A percentile compares a stretch with the other conserved stretches of the same genome.
These are phyloP conservation scores for Capsicum rhomboideum DNA, from an alignment of 257 asterid species.

Conservation along the genomic window DNA sequence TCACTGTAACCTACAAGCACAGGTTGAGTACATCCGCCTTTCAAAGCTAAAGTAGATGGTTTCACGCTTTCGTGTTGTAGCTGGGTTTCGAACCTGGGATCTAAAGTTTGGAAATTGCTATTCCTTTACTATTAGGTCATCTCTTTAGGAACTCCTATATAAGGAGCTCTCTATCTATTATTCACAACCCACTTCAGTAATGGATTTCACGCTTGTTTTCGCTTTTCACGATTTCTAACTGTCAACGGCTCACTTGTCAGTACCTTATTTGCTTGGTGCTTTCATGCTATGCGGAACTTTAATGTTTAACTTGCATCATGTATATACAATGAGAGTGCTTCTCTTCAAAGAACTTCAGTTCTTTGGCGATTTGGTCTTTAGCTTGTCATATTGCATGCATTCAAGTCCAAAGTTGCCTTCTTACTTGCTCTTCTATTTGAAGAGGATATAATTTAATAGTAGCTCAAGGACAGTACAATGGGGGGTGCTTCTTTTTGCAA, in stretches of 20 bases:
- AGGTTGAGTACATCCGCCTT: not conserved
- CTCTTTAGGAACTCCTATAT: not conserved
- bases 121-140: not conserved
- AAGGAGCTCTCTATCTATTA: not conserved
- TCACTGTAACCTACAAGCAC: not conserved
- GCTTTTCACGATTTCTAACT: not conserved
- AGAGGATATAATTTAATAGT: not conserved
- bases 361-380: not conserved
- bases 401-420: not conserved
- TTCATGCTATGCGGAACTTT: not conserved
- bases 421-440: not conserved
- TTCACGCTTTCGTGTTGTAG: not conserved
- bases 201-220: not conserved
- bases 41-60: not conserved
- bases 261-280: not conserved
- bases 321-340: not conserved
- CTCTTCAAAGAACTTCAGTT: not conserved
- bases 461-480: not conserved
- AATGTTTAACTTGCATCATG: not conserved
- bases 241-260: not conserved
- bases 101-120: not conserved
- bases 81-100: not conserved
- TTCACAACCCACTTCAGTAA: not conserved
- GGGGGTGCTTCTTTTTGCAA: not conserved
- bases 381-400: not conserved